Evolutionary conservation across 2,329 filamentous ascomycete species (phyloP).

Genomic region (Verticillium zaregamsianum): DNA sequence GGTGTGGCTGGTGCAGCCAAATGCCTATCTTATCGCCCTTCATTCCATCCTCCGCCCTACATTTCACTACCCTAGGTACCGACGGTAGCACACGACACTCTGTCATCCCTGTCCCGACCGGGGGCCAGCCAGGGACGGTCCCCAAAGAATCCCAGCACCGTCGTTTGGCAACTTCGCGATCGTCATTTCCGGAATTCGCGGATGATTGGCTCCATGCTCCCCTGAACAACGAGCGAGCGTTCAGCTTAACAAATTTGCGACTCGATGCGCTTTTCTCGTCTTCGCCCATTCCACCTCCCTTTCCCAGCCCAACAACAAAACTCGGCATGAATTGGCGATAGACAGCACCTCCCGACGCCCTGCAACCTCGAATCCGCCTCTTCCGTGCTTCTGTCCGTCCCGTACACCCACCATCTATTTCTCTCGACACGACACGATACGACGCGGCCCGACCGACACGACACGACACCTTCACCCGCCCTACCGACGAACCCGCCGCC

Average conservation of each 20-base stretch:
- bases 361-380: not conserved
- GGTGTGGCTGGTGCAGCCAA: not conserved
- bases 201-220: not conserved
- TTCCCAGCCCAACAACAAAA: not conserved
- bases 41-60: no score
- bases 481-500: not conserved
- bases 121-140: not conserved
- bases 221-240: conserved; percentile 9
- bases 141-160: not conserved
- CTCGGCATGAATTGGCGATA: not conserved
- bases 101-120: not conserved
- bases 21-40: not conserved
- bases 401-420: not conserved
- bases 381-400: not conserved
- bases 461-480: not conserved
- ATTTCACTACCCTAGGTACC: no score
- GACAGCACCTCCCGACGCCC: not conserved
- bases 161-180: conserved; percentile 1
- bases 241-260: conserved; percentile 4
- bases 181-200: conserved; percentile 3
- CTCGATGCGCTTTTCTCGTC: not conserved
- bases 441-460: not conserved
- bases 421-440: conserved; percentile 3
- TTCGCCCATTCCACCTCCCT: not conserved
- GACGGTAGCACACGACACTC: no score